Conservation (phyloP, 2,329 filamentous ascomycete genomes). For the Phaeosphaeriaceae sp. region DNA sequence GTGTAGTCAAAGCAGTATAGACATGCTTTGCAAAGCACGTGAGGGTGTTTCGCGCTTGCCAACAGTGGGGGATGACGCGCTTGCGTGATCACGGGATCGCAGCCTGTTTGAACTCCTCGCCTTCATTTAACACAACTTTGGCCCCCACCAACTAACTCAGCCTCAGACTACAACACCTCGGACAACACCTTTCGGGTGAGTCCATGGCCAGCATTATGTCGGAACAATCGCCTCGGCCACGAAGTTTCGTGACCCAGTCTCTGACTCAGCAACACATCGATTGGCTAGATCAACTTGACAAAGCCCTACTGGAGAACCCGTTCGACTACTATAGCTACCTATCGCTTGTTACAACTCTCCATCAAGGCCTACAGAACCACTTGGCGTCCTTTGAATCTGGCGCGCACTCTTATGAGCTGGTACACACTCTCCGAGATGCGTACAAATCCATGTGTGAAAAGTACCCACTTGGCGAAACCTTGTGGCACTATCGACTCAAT, state of each 20-base stretch:
- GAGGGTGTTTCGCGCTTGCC: slow-evolving; percentile 12
- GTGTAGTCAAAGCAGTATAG: neutral
- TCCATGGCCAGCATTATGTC: slow-evolving; percentile 57
- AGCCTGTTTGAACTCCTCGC: slow-evolving; percentile 20
- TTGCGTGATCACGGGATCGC: slow-evolving; percentile 22
- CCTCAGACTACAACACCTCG: slow-evolving; percentile 39
- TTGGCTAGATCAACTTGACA: slow-evolving; percentile 53
- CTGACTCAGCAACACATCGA: slow-evolving; percentile 53
- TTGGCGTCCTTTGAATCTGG: slow-evolving; percentile 38
- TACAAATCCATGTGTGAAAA: slow-evolving; percentile 66
- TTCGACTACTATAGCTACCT: slow-evolving; percentile 58
- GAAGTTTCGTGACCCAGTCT: slow-evolving; percentile 51
- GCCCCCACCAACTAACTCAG: slow-evolving; percentile 13
- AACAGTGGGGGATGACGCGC: too few relatives aligned
- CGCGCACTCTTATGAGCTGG: slow-evolving; percentile 52
- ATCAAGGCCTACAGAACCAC: slow-evolving; percentile 56
- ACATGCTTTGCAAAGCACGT: neutral
- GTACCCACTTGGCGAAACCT: slow-evolving; percentile 76
- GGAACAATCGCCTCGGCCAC: slow-evolving; percentile 53
- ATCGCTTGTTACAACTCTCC: slow-evolving; percentile 55
- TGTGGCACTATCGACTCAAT: slow-evolving; percentile 78
- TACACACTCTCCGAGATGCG: slow-evolving; percentile 55
- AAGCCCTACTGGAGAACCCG: slow-evolving; percentile 53
- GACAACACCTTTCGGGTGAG: slow-evolving; percentile 49
- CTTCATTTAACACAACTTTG: slow-evolving; percentile 8